Percentiles rank a stretch among this genome's conserved stretches.
These are phyloP conservation scores for Verruconis gallopava DNA, from an alignment of 2,329 filamentous ascomycete species.

Conservation along the genomic window DNA sequence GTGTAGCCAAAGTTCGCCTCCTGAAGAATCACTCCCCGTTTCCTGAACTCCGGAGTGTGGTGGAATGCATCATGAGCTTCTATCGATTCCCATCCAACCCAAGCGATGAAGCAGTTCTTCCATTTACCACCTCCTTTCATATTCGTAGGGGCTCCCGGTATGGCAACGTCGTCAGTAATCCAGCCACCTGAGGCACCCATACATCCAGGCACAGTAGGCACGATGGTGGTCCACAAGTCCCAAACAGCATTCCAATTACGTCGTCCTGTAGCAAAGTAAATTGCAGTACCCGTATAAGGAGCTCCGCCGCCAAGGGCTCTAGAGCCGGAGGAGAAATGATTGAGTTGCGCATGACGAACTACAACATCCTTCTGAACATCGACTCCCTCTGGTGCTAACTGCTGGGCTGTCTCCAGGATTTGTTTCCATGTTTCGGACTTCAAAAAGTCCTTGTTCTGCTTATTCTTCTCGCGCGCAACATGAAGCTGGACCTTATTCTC, in stretches of 20 bases:
- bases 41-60: background rate
- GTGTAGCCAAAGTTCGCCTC: background rate
- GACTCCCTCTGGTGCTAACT: background rate
- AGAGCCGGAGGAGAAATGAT: background rate
- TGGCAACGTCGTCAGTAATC: background rate
- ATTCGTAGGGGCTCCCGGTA: background rate
- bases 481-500: background rate
- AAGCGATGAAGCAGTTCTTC: background rate
- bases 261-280: background rate
- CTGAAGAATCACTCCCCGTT: background rate
- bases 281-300: background rate
- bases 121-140: conserved; percentile 1
- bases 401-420: background rate
- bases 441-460: background rate
- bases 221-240: background rate
- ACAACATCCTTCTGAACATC: background rate
- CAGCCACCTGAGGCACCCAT: background rate
- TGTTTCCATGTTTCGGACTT: background rate
- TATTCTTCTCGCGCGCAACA: background rate
- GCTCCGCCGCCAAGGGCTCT: background rate
- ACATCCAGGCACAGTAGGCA: background rate
- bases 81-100: background rate
- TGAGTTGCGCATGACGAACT: background rate
- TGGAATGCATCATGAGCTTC: background rate
- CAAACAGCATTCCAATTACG: background rate